Percentiles rank a stretch among this genome's conserved stretches.
These are phyloP conservation scores for Fragilaria crotonensis DNA, from an alignment of 108 stramenopile genomes.

Conservation along the genomic window DNA sequence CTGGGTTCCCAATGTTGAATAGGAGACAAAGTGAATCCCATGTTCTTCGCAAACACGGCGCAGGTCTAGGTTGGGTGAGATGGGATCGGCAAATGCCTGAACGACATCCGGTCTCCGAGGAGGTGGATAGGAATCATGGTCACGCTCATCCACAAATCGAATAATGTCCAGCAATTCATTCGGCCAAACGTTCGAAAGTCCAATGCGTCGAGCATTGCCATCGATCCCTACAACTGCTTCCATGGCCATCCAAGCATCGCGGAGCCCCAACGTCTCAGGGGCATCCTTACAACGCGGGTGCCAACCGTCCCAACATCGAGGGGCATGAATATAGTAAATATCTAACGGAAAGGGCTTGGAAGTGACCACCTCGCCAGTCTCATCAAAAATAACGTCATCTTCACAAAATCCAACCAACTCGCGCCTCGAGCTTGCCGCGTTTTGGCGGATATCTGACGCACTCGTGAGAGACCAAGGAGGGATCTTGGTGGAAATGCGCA, in stretches of 20 bases:
- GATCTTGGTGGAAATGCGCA: constrained; percentile 42
- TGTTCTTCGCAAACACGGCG: constrained; percentile 30
- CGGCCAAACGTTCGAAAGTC: constrained; percentile 34
- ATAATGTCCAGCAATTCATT: constrained; percentile 33
- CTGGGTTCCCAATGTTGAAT: constrained; percentile 35
- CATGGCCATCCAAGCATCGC: constrained; percentile 43
- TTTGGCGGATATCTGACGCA: constrained; percentile 26
- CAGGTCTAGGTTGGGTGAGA: constrained; percentile 27
- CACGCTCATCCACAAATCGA: constrained; percentile 20
- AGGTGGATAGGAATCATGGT: constrained; percentile 9
- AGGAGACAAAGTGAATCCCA: constrained; percentile 53
- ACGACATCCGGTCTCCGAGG: constrained; percentile 51
- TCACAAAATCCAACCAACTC: constrained; percentile 41
- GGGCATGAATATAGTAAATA: constrained; percentile 45
- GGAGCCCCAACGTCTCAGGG: constrained; percentile 18
- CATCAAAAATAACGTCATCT: constrained; percentile 2
- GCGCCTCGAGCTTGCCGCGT: constrained; percentile 23
- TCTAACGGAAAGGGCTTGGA: constrained; percentile 1
- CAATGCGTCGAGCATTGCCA: constrained; percentile 33
- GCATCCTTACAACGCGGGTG: constrained; percentile 40
- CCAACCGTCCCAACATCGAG: constrained; percentile 30
- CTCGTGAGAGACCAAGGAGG: constrained; percentile 43
- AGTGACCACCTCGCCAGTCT: not conserved
- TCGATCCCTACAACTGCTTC: constrained; percentile 39
- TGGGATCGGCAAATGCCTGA: constrained; percentile 40